Base-by-base conservation (phyloP, 1,139 yeast genomes). In the Protomyces gravidus region DNA sequence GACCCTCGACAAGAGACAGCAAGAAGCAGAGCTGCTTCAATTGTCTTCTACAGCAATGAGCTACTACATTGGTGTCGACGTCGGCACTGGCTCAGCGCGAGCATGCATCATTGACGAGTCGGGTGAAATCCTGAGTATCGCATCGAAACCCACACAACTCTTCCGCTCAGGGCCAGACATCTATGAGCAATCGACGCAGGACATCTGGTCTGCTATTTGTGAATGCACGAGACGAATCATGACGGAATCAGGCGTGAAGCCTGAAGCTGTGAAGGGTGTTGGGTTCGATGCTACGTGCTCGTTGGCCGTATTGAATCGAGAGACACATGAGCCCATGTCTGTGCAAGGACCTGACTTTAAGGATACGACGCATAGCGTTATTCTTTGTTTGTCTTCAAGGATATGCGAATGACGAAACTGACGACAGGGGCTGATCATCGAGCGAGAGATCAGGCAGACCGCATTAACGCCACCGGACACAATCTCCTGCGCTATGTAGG, bases 281-380 rank as follows among this genome's bases (percentile, higher is more conserved):
- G 97, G 97, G 0, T 92, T 90, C 68, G 98, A 92, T 73, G 98
- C 97, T 30, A 92, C 98, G 26, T 92, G 98, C 72, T 92, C 97
- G 1, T 77, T 92, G 63, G 96, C 89, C 25, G 96, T 84, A 0
- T 76, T 90, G 50, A 78, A 83, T 61, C 87, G 85, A 65, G 72
- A 76, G 21, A 76, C 79, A 45, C 89, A 86, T 68, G 71, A 76
- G 51, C 96, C 96, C 2, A 80, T 87, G 49, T 89, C 86, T 0
- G 97, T 90, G 15, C 50, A 45, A 11, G 98, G 98, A 13, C 98
- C 98, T 0, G 88, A 90, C 69, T 92, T 88, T 71, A 66, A 74
- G 45, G 84, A 88, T 68, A 67, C 76, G 45, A 80, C 80, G 65
- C 95, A 90, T 70, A 89, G 92, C 72, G 85, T 92, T 68, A 83